These are phyloP conservation scores for Isoetes taiwanensis DNA, from an alignment of 75 land plant species.

Conservation along the genomic window DNA sequence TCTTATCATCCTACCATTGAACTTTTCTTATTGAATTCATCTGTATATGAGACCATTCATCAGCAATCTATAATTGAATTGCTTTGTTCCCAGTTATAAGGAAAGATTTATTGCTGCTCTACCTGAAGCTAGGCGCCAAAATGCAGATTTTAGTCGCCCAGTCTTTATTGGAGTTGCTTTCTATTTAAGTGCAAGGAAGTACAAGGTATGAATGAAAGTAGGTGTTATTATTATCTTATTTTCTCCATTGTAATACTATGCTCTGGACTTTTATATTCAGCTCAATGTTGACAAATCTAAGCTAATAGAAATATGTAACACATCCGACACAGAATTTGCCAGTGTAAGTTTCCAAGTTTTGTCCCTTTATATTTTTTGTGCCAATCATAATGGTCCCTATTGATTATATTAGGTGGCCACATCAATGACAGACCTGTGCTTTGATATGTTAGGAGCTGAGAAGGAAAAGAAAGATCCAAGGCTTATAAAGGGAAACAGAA, in stretches of 20 bases:
- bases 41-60: no score
- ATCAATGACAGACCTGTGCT: constrained; percentile 79
- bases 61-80: no score
- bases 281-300: constrained; percentile 76
- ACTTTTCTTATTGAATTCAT: no score
- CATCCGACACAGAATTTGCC: constrained; percentile 84
- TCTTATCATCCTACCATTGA: not conserved
- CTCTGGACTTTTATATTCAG: constrained; percentile 18
- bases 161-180: constrained; percentile 90
- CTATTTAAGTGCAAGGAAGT: constrained; percentile 75
- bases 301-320: constrained; percentile 75
- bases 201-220: constrained; percentile 42
- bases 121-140: constrained; percentile 55
- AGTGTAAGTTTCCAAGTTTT: constrained; percentile 26
- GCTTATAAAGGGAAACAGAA: constrained; percentile 53
- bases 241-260: not conserved
- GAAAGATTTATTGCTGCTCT: constrained; percentile 65
- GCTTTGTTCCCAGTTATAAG: constrained; percentile 76
- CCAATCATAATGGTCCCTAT: not conserved
- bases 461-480: constrained; percentile 74
- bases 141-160: constrained; percentile 74
- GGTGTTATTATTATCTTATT: not conserved
- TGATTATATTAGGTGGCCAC: constrained; percentile 39
- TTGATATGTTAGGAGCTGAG: constrained; percentile 60
- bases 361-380: not conserved